Evolutionary conservation across 2,329 filamentous ascomycete genomes (phyloP).

Genomic region (Aspergillus pseudotamarii): DNA sequence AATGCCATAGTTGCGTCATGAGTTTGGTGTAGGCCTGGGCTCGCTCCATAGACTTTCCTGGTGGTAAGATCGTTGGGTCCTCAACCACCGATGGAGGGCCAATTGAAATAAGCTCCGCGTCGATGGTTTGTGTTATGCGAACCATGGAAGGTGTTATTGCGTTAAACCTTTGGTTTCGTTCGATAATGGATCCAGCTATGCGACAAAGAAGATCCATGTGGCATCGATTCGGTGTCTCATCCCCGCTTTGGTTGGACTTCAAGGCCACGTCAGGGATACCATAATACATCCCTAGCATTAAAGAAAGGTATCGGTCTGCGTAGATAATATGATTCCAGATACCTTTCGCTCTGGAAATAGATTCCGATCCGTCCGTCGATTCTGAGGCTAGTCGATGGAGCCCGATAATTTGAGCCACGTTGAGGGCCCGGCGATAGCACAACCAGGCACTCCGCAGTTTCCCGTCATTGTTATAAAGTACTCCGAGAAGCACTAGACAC

Average conservation of each 20-base stretch:
- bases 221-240: not conserved
- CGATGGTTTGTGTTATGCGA: not conserved
- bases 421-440: not conserved
- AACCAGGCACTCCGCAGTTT: not conserved
- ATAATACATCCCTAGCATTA: not conserved
- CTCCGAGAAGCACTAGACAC: not conserved
- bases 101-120: not conserved
- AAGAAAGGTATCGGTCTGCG: not conserved
- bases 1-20: not conserved
- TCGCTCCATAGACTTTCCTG: not conserved
- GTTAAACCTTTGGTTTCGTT: not conserved
- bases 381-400: not conserved
- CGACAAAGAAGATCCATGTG: not conserved
- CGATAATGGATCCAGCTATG: not conserved
- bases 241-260: not conserved
- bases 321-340: not conserved
- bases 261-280: not conserved
- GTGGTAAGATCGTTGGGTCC: not conserved
- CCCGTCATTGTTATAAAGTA: not conserved
- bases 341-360: not conserved
- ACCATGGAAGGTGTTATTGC: not conserved
- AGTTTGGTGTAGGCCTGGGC: not conserved
- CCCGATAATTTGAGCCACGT: not conserved
- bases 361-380: not conserved
- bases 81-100: not conserved